Conservation (phyloP, 192 early-diverging fungal species). For the Spinellus fusiger region DNA sequence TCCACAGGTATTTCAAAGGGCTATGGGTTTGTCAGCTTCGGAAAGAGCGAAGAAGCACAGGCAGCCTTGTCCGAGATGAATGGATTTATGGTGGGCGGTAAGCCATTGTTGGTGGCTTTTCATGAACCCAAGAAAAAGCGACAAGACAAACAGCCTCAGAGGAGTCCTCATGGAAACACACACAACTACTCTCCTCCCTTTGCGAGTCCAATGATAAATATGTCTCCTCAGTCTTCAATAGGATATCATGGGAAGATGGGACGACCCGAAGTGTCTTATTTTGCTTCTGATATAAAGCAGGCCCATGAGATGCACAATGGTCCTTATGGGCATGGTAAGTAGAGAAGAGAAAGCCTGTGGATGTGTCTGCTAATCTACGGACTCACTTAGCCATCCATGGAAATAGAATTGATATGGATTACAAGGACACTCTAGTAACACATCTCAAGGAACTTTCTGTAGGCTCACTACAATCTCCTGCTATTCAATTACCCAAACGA, state of each 20-base stretch:
- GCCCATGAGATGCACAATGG: not conserved
- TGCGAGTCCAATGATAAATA: not conserved
- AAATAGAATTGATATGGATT: constrained; percentile 3
- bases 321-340: not conserved
- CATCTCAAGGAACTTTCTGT: constrained; percentile 17
- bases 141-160: not conserved
- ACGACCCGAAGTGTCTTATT: not conserved
- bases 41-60: constrained; percentile 82
- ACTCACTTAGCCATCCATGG: too few species aligned
- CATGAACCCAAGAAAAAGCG: constrained; percentile 84
- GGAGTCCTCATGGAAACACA: too few species aligned
- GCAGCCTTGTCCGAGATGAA: constrained; percentile 90
- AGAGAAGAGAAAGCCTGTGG: too few species aligned
- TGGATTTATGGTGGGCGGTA: constrained; percentile 68
- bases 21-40: constrained; percentile 94
- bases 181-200: not conserved
- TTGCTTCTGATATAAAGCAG: not conserved
- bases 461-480: not conserved
- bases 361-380: too few species aligned
- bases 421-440: not conserved
- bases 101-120: constrained; percentile 87
- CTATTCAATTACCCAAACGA: constrained; percentile 1
- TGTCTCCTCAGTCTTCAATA: not conserved
- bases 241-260: not conserved
- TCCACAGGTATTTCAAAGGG: constrained; percentile 74